Evolutionary conservation across 2,329 filamentous ascomycete genomes (phyloP).

Genomic region (Fusarium clavum): DNA sequence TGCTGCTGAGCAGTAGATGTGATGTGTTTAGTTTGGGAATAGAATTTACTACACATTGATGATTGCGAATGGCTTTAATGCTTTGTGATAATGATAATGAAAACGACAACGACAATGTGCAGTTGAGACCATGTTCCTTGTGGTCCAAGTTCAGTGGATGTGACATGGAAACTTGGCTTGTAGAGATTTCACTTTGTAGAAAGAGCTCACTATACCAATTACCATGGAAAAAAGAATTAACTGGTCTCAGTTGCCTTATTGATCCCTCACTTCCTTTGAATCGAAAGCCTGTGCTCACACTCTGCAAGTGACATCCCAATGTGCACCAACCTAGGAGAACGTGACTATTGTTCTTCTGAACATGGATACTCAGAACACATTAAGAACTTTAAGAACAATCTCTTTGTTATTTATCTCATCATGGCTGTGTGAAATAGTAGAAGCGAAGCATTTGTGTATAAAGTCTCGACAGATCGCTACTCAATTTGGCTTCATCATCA

Average conservation of each 20-base stretch:
- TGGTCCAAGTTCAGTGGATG: background rate
- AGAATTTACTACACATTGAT: background rate
- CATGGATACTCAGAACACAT: background rate
- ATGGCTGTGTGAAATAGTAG: background rate
- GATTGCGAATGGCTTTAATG: background rate
- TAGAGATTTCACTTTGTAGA: background rate
- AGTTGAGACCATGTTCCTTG: no score
- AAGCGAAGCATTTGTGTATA: background rate
- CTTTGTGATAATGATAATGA: background rate
- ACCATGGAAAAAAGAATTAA: no score
- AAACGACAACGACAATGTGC: background rate
- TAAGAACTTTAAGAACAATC: background rate
- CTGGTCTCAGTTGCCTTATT: no score
- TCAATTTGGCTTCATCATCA: background rate
- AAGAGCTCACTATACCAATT: background rate
- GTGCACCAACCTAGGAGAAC: no score
- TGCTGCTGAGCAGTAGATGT: slow-evolving; percentile 22
- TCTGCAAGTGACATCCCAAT: no score
- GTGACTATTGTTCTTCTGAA: background rate
- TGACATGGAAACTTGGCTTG: background rate
- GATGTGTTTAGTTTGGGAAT: background rate
- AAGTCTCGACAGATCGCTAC: background rate
- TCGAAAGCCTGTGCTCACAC: no score
- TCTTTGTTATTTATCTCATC: background rate
- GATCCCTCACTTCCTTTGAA: no score